phyloP scores from a whole-genome alignment of 148 eudicot species.

The Hydrangea macrophylla region DNA sequence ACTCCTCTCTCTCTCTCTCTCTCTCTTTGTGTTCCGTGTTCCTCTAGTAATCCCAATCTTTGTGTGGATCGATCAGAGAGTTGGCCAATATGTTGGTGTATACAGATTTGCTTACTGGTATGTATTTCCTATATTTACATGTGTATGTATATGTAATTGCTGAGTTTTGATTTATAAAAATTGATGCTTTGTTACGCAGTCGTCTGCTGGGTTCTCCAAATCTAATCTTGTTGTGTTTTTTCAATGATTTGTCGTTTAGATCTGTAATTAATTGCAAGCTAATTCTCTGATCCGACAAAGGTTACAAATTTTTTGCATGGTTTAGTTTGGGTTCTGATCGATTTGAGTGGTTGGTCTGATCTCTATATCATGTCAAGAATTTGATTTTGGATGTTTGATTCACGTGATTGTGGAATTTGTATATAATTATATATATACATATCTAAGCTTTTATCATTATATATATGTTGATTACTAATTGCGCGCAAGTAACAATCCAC shows the following conservation, averaged over 20 bases:
- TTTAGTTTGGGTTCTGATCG: not conserved
- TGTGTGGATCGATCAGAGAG: not conserved
- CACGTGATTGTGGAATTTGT: too few relatives aligned
- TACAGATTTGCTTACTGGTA: conserved; percentile 18
- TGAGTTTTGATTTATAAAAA: not conserved
- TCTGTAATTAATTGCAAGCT: too few relatives aligned
- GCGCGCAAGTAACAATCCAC: not conserved
- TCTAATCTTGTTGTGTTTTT: not conserved
- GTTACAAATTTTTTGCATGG: too few relatives aligned
- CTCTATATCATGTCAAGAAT: too few relatives aligned
- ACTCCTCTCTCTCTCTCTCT: conserved; percentile 7
- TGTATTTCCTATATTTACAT: not conserved
- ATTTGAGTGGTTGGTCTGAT: not conserved
- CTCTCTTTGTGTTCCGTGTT: not conserved
- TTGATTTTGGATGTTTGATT: too few relatives aligned
- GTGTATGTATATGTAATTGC: not conserved
- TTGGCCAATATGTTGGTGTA: conserved; percentile 20
- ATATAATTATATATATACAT: too few relatives aligned
- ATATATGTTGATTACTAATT: too few relatives aligned
- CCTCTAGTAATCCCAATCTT: not conserved
- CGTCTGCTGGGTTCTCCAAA: not conserved
- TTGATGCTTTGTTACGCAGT: not conserved
- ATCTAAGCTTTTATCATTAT: too few relatives aligned
- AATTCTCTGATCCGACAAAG: too few relatives aligned
- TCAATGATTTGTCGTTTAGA: too few relatives aligned